Conservation (phyloP, 352 stramenopile species). For the Phytophthora tentaculata region DNA sequence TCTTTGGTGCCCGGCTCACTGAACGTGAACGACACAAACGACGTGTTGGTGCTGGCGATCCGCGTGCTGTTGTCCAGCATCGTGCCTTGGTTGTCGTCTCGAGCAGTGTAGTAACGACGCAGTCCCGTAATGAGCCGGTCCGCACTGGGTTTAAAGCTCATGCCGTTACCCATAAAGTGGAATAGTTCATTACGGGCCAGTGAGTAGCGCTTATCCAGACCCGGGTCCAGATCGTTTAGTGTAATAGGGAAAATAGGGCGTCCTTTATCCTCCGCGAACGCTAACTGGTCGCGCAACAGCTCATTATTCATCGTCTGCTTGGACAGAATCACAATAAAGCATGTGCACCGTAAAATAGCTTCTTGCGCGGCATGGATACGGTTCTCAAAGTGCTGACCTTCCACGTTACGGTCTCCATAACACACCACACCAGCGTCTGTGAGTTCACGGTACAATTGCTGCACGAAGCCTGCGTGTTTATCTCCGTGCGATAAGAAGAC, state of each 20-base stretch:
- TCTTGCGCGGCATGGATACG: constrained; percentile 82
- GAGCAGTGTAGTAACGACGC: constrained; percentile 35
- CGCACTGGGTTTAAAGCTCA: constrained; percentile 73
- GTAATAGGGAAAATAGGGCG: constrained; percentile 82
- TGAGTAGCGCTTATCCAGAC: constrained; percentile 83
- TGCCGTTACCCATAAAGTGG: constrained; percentile 79
- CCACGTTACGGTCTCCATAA: constrained; percentile 72
- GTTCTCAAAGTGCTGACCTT: constrained; percentile 68
- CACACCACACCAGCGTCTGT: constrained; percentile 57
- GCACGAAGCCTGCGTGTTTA: constrained; percentile 72
- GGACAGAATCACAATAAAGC: constrained; percentile 82
- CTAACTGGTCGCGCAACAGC: constrained; percentile 82
- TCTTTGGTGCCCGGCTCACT: constrained; percentile 25
- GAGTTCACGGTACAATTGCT: constrained; percentile 68
- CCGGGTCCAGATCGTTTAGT: constrained; percentile 78
- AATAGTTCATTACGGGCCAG: constrained; percentile 80
- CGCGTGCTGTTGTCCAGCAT: constrained; percentile 34
- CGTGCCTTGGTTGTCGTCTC: constrained; percentile 16
- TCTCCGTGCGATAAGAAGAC: constrained; percentile 85
- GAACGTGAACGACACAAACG: constrained; percentile 53
- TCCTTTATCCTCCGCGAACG: constrained; percentile 85
- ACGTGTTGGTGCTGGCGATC: constrained; percentile 46
- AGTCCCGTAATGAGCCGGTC: constrained; percentile 56
- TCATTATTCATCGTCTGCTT: constrained; percentile 72
- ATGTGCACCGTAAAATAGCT: constrained; percentile 79